phyloP scores from a whole-genome alignment of 371 early-diverging fungal species.

The Zopfochytrium polystomum region DNA sequence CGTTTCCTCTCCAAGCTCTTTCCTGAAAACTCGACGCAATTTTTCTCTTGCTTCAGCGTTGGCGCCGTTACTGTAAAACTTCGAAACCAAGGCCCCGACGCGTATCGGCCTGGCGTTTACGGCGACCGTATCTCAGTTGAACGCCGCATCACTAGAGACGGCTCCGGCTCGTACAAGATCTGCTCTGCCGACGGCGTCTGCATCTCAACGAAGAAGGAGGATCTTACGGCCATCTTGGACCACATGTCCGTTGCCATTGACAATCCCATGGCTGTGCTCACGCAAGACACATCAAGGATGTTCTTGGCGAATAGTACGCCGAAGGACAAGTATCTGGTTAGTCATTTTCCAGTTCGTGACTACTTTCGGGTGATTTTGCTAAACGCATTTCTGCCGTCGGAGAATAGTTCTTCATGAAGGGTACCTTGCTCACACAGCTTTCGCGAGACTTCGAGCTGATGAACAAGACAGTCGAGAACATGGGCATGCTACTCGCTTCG shows the following conservation, averaged over 20 bases:
- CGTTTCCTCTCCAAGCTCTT: neutral
- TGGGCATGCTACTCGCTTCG: too few relatives aligned
- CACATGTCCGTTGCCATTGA: constrained; percentile 86
- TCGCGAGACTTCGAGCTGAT: constrained; percentile 66
- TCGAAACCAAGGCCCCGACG: constrained; percentile 79
- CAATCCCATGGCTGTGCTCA: constrained; percentile 88
- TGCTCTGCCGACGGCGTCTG: constrained; percentile 58
- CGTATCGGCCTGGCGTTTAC: constrained; percentile 73
- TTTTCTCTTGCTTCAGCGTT: constrained; percentile 36
- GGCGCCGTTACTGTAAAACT: constrained; percentile 68
- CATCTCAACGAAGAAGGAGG: constrained; percentile 60
- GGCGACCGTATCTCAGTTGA: constrained; percentile 80
- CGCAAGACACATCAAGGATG: constrained; percentile 88
- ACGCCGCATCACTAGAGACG: constrained; percentile 72
- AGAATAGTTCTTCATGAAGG: constrained; percentile 82
- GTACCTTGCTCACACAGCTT: constrained; percentile 79
- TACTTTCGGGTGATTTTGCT: too few relatives aligned
- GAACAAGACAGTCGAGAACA: constrained; percentile 66
- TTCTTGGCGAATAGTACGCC: constrained; percentile 79
- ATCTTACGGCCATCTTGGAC: constrained; percentile 78
- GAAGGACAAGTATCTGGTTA: constrained; percentile 85
- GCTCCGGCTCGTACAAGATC: constrained; percentile 70
- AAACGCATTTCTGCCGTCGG: too few relatives aligned
- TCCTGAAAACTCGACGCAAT: neutral
- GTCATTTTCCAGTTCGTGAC: too few relatives aligned